Evolutionary conservation across 2,329 filamentous ascomycete genomes (phyloP).

Genomic region (Nemania abortiva): DNA sequence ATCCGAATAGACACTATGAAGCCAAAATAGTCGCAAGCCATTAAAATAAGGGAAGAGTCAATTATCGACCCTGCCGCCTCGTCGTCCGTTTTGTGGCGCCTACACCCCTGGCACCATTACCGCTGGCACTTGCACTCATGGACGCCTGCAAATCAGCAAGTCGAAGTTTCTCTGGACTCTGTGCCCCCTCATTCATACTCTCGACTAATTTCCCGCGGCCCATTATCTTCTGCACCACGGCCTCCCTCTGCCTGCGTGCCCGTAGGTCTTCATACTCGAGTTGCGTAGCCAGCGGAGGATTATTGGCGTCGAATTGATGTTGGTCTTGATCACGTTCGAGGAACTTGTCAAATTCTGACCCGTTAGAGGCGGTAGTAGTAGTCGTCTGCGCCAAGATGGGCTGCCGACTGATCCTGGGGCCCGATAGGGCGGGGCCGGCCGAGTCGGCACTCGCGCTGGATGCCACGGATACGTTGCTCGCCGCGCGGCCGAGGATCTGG

Average conservation of each 20-base stretch:
- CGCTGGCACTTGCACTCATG: not conserved
- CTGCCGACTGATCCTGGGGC: constrained; percentile 27
- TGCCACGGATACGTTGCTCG: constrained; percentile 67
- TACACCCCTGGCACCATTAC: not conserved
- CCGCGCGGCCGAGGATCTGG: constrained; percentile 68
- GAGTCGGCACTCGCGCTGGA: constrained; percentile 62
- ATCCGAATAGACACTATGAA: not conserved
- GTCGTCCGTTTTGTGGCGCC: constrained; percentile 35
- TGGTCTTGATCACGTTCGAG: constrained; percentile 37
- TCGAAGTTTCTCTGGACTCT: constrained; percentile 27
- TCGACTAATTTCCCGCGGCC: constrained; percentile 20
- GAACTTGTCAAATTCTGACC: constrained; percentile 37
- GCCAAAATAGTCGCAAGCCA: not conserved
- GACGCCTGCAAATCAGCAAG: constrained; percentile 21
- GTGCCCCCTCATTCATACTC: not conserved
- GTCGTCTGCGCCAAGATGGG: not conserved
- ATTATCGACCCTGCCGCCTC: constrained; percentile 37
- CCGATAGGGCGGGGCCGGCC: too few relatives aligned
- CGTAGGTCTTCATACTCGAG: constrained; percentile 66
- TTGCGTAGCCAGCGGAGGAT: constrained; percentile 62
- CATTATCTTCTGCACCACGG: constrained; percentile 45
- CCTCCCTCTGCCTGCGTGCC: constrained; percentile 54
- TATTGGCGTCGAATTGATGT: constrained; percentile 25
- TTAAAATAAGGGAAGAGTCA: not conserved
- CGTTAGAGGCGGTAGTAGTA: not conserved